phyloP scores from a whole-genome alignment of 2,329 filamentous ascomycete genomes.

The Cytospora leucostoma region DNA sequence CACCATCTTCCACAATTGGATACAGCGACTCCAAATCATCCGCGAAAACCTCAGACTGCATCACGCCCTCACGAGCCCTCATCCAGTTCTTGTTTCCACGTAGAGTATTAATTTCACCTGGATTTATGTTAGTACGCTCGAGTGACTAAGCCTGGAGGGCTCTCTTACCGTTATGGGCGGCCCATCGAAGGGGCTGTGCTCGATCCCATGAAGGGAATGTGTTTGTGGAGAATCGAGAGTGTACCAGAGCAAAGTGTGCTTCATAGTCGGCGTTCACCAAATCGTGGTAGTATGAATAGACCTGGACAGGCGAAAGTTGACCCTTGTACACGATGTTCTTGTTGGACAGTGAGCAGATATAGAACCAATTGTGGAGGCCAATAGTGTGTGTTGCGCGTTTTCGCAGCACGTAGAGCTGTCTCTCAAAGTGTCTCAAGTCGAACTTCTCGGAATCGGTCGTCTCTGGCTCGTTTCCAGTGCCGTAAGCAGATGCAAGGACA shows the following conservation, averaged over 20 bases:
- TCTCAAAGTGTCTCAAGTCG: constrained; percentile 84
- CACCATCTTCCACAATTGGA: constrained; percentile 93
- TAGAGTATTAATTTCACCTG: constrained; percentile 90
- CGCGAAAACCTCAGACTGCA: constrained; percentile 89
- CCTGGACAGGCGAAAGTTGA: constrained; percentile 89
- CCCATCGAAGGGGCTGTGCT: constrained; percentile 94
- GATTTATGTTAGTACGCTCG: constrained; percentile 29
- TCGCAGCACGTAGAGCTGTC: constrained; percentile 88
- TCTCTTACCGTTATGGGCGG: constrained; percentile 82
- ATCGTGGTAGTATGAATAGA: constrained; percentile 98
- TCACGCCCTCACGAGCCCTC: constrained; percentile 91
- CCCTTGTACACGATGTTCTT: constrained; percentile 99
- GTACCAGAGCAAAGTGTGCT: constrained; percentile 93
- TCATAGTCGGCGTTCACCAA: constrained; percentile 96
- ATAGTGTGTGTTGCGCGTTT: constrained; percentile 95
- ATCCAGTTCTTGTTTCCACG: constrained; percentile 99
- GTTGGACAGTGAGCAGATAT: constrained; percentile 93
- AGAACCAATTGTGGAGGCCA: constrained; percentile 98
- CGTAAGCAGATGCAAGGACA: constrained; percentile 83
- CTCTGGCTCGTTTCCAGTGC: constrained; percentile 75
- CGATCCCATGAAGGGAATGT: constrained; percentile 98
- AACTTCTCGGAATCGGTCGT: constrained; percentile 77
- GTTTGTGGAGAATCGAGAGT: constrained; percentile 97
- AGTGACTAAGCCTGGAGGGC: constrained; percentile 9
- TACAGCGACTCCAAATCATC: constrained; percentile 90